phyloP scores from a whole-genome alignment of 345 rosid genomes.

The Salix arbutifolia region DNA sequence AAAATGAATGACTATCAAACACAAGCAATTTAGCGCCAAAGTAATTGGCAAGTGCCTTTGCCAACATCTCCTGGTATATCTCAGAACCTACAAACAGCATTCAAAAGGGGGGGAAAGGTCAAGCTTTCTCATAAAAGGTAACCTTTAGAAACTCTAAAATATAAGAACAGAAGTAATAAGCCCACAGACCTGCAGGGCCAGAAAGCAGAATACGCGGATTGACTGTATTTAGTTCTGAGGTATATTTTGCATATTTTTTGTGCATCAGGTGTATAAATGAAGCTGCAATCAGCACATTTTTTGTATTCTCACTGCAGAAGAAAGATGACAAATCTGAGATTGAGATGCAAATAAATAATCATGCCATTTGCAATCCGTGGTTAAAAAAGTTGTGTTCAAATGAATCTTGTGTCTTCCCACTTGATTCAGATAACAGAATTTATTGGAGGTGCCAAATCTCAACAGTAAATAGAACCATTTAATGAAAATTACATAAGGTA shows the following conservation, averaged over 20 bases:
- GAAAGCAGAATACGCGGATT: slow-evolving; percentile 88
- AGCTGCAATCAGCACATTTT: slow-evolving; percentile 67
- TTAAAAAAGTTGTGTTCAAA: neutral
- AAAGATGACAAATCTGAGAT: slow-evolving; percentile 2
- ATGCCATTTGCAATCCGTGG: neutral
- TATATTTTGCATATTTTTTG: slow-evolving; percentile 64
- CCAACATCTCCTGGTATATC: slow-evolving; percentile 88
- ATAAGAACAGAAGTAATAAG: neutral
- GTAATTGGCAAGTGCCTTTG: slow-evolving; percentile 75
- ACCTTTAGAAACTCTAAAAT: neutral
- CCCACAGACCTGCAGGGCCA: slow-evolving; percentile 78
- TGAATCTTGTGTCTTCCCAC: neutral
- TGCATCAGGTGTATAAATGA: slow-evolving; percentile 81
- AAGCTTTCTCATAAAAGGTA: neutral
- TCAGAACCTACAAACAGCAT: slow-evolving; percentile 64
- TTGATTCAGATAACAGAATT: neutral
- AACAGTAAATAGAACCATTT: neutral
- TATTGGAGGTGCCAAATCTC: neutral
- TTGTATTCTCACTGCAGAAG: slow-evolving; percentile 66
- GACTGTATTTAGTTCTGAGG: slow-evolving; percentile 62
- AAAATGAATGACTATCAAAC: slow-evolving; percentile 68
- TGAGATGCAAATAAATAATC: neutral
- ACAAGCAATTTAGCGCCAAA: slow-evolving; percentile 78
- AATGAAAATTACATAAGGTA: neutral
- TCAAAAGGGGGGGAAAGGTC: neutral